These are phyloP conservation scores for Tolypocladium inflatum DNA, from an alignment of 2,329 filamentous ascomycete genomes.

Conservation along the genomic window DNA sequence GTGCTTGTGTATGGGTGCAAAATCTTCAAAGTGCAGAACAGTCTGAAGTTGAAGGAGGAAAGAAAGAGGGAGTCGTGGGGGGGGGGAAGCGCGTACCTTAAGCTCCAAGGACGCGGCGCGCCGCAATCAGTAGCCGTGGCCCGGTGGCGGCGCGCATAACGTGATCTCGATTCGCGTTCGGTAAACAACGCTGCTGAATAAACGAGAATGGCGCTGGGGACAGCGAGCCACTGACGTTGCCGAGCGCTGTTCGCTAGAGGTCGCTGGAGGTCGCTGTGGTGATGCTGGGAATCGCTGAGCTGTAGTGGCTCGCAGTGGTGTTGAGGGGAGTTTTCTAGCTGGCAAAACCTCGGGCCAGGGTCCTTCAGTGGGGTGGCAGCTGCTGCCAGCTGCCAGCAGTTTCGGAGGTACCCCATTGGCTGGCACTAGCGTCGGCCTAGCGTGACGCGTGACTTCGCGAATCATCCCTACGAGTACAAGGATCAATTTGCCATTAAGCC, in stretches of 20 bases:
- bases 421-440: too few species aligned
- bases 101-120: background rate
- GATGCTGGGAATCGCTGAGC: constrained; percentile 1
- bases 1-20: background rate
- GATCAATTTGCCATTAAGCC: background rate
- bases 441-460: background rate
- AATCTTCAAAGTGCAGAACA: background rate
- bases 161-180: background rate
- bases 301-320: constrained; percentile 7
- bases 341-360: constrained; percentile 7
- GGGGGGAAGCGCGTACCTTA: background rate
- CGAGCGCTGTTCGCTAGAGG: constrained; percentile 2
- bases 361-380: background rate
- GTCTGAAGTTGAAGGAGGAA: background rate
- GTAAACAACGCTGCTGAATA: background rate
- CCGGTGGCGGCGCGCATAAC: background rate
- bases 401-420: background rate
- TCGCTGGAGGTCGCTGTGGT: constrained; percentile 3
- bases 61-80: background rate
- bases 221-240: constrained; percentile 1
- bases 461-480: background rate
- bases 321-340: constrained; percentile 4
- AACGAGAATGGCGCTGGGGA: background rate
- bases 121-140: background rate
- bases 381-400: background rate